Conservation (phyloP, 192 early-diverging fungal genomes). For the Coemansia sp. region DNA sequence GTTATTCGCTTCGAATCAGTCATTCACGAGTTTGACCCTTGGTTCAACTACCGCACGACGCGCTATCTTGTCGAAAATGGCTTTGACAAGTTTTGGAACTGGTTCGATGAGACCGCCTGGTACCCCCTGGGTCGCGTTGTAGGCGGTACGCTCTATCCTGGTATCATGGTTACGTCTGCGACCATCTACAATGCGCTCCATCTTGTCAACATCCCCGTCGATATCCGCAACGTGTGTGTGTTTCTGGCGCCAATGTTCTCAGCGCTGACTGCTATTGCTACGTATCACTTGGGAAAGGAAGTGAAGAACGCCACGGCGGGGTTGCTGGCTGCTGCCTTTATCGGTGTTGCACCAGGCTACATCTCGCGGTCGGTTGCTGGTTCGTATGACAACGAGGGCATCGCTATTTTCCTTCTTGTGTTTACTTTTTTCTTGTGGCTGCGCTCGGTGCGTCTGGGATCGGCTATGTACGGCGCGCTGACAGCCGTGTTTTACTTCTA, state of each 20-base stretch:
- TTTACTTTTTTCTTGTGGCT: constrained; percentile 99
- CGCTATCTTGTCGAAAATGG: constrained; percentile 87
- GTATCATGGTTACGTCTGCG: constrained; percentile 98
- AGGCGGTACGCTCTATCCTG: constrained; percentile 99
- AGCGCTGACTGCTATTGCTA: constrained; percentile 90
- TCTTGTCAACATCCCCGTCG: constrained; percentile 90
- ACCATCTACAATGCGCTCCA: constrained; percentile 93
- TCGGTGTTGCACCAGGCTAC: constrained; percentile 98
- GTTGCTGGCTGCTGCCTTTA: constrained; percentile 94
- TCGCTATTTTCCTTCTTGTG: constrained; percentile 98
- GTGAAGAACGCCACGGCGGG: constrained; percentile 90
- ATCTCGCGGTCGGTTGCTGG: constrained; percentile 99
- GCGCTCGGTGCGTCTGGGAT: constrained; percentile 92
- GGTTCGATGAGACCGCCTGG: constrained; percentile 99
- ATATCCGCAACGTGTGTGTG: constrained; percentile 98
- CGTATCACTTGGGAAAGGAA: constrained; percentile 90
- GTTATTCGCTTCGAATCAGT: constrained; percentile 97
- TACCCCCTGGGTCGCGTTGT: constrained; percentile 98
- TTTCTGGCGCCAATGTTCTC: constrained; percentile 97
- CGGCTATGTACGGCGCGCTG: constrained; percentile 79
- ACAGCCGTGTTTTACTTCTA: constrained; percentile 97
- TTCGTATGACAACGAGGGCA: constrained; percentile 99
- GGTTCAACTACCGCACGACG: constrained; percentile 99
- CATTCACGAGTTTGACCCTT: constrained; percentile 99
- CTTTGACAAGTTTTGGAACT: constrained; percentile 99